Evolutionary conservation across 1,284 basidiomycete species (phyloP).

Genomic region (Moesziomyces sp.): DNA sequence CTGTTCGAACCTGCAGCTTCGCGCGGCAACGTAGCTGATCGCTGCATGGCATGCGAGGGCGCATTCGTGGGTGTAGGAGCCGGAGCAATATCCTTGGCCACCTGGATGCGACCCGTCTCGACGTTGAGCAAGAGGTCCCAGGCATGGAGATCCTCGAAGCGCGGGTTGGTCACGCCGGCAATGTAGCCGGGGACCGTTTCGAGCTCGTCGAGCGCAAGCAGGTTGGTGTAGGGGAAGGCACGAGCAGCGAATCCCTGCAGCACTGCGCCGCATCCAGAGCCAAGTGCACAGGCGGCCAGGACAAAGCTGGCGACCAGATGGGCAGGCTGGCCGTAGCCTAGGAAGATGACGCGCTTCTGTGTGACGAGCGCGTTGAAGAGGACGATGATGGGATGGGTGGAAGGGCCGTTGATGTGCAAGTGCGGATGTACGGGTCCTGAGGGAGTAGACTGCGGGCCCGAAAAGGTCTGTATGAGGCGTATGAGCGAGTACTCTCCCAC

Average conservation of each 20-base stretch:
- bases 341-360: conserved; percentile 90
- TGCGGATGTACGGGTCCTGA: conserved; percentile 86
- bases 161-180: conserved; percentile 94
- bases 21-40: conserved; percentile 59
- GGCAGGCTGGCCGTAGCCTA: conserved; percentile 80
- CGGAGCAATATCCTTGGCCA: conserved; percentile 81
- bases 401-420: conserved; percentile 87
- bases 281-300: conserved; percentile 89
- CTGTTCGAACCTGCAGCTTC: conserved; percentile 26
- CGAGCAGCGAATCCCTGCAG: conserved; percentile 82
- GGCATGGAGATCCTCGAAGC: conserved; percentile 83
- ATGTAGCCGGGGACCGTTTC: conserved; percentile 89
- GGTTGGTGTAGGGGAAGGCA: conserved; percentile 91
- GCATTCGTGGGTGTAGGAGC: conserved; percentile 35
- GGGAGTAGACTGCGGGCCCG: conserved; percentile 71
- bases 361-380: conserved; percentile 95
- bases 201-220: conserved; percentile 88
- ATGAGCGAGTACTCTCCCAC: conserved; percentile 98
- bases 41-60: conserved; percentile 12
- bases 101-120: conserved; percentile 82
- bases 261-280: conserved; percentile 85
- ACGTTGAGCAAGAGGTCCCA: conserved; percentile 96
- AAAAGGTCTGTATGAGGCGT: conserved; percentile 87
- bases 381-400: conserved; percentile 90
- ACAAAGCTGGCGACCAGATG: conserved; percentile 89